These are phyloP conservation scores for Xylariaceae sp. DNA, from an alignment of 2,329 filamentous ascomycete species.

Conservation along the genomic window DNA sequence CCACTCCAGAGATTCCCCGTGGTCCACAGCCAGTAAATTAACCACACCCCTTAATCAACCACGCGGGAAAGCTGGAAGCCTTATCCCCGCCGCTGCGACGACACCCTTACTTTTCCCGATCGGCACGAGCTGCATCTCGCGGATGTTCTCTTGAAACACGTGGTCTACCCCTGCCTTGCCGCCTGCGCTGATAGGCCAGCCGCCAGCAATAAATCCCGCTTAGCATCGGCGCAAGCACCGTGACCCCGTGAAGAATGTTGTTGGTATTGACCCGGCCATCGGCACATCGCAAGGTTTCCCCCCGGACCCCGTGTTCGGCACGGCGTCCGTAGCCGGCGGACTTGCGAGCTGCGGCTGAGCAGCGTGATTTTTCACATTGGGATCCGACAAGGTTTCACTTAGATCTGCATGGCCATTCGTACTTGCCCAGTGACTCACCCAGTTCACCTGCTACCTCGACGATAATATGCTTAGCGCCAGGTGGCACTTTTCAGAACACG, in stretches of 20 bases:
- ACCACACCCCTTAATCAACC: conserved; percentile 48
- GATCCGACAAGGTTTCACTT: too few relatives aligned
- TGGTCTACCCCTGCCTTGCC: conserved; percentile 29
- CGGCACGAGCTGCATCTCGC: conserved; percentile 45
- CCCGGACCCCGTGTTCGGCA: conserved; percentile 41
- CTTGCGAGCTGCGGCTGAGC: conserved; percentile 36
- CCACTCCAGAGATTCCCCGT: conserved; percentile 47
- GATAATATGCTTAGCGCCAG: conserved; percentile 40
- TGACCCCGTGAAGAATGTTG: conserved; percentile 32
- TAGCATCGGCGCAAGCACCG: conserved; percentile 46
- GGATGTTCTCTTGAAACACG: conserved; percentile 40
- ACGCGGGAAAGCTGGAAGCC: conserved; percentile 42
- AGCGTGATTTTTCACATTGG: conserved; percentile 43
- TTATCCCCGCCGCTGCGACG: conserved; percentile 41
- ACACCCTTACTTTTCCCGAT: conserved; percentile 45
- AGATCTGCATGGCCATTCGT: too few relatives aligned
- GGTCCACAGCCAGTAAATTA: conserved; percentile 52
- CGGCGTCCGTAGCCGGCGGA: conserved; percentile 42
- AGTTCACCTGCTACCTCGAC: too few relatives aligned
- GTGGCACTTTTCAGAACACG: conserved; percentile 39
- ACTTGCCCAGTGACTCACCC: too few relatives aligned
- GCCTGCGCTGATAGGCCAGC: conserved; percentile 23
- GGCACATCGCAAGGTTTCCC: conserved; percentile 25
- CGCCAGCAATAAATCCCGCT: conserved; percentile 43
- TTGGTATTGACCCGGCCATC: conserved; percentile 40